Evolutionary conservation across 345 rosid genomes (phyloP).

Genomic region (Mercurialis annua): DNA sequence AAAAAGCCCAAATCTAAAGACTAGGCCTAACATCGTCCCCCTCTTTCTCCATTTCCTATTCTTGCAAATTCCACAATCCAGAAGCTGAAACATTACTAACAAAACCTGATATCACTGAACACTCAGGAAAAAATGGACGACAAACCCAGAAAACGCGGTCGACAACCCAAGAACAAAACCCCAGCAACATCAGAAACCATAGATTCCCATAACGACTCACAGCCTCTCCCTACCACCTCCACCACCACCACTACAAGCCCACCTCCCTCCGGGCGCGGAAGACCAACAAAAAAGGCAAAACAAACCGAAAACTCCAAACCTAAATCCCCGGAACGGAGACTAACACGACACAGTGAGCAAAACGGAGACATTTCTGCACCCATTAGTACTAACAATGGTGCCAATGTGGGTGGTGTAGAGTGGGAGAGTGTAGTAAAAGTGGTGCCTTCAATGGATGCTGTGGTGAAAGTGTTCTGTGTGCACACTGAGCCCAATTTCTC

Average conservation of each 20-base stretch:
- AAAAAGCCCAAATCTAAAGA: too few species aligned
- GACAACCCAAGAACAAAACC: constrained; percentile 30
- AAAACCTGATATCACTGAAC: too few species aligned
- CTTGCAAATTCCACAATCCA: too few species aligned
- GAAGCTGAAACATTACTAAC: too few species aligned
- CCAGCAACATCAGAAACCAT: constrained; percentile 31
- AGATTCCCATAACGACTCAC: constrained; percentile 28
- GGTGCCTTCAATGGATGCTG: constrained; percentile 83
- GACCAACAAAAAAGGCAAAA: constrained; percentile 38
- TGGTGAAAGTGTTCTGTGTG: constrained; percentile 87
- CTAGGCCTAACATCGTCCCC: too few species aligned
- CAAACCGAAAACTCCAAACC: constrained; percentile 21
- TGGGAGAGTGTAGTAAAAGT: constrained; percentile 75
- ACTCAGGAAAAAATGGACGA: constrained; percentile 23
- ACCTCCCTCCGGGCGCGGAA: constrained; percentile 48
- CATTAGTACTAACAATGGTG: constrained; percentile 16
- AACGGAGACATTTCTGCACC: constrained; percentile 33
- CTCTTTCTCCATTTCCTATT: too few species aligned
- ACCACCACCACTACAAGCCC: constrained; percentile 20
- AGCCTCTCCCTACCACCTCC: constrained; percentile 20
- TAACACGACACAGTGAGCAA: constrained; percentile 33
- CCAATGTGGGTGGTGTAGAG: constrained; percentile 37
- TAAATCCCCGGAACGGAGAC: constrained; percentile 33
- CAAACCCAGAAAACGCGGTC: constrained; percentile 44
- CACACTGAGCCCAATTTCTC: constrained; percentile 94